Evolutionary conservation across 2,329 filamentous ascomycete species (phyloP), one percentile per base, ranked within the genome.

Genomic region (Neonectria punicea): DNA sequence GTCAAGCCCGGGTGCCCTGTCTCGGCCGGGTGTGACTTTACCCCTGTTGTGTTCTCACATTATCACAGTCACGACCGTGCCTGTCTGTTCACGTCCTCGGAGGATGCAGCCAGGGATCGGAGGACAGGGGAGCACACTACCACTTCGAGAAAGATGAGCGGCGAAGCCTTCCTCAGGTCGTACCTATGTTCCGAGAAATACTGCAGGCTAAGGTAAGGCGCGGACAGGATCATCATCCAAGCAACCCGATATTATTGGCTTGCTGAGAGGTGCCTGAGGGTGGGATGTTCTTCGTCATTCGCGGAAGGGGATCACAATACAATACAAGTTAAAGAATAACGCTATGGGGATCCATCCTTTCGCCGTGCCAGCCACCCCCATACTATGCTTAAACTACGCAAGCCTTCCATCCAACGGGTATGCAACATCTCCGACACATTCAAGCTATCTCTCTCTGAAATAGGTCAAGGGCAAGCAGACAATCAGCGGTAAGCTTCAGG

Each of bases 261-360:
- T 39, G 43, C 43, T 30, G 18, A 43, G 49, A 34, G n/a, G 13
- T 51, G 44, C 20, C 13, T 20, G 20, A 46, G 28, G 20, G 34
- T 32, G 32, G 32, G 25, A 56, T 51, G 14, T 51, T 36, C 56
- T 55, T 51, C 34, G 28, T 36, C 56, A 41, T 59, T 49, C 56
- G 13, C 46, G 50, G 41, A 69, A 70, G 39, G 62, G 47, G 58
- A 25, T 66, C 49, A 59, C 58, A 62, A 71, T 63, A 60, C 61
- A 53, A 59, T 56, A 67, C 55, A 68, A 67, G 49, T 62, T 39
- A 66, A 72, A 63, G 61, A 70, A 56, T 70, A 46, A 74, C 67
- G 70, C 67, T 67, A 70, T 74, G 64, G 66, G 67, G 67, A 69
- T 66, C 62, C 65, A 64, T 63, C 70, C 68, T 63, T 71, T 74